Conservation (phyloP, 2,329 filamentous ascomycete genomes). For the Colletotrichum lentis region DNA sequence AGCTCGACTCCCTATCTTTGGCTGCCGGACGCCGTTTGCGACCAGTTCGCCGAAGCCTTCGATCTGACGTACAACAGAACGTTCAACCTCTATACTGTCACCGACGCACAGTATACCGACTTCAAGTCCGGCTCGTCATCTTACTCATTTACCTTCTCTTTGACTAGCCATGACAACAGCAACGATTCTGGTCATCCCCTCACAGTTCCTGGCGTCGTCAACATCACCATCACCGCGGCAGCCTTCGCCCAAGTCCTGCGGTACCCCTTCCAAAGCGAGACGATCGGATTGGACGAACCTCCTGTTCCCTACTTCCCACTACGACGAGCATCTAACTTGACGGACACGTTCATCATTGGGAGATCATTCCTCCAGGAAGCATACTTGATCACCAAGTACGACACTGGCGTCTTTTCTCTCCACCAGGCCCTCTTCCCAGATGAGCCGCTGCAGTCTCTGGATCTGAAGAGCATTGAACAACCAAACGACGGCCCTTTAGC, state of each 20-base stretch:
- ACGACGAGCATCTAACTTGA: conserved; percentile 59
- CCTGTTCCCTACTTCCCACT: conserved; percentile 72
- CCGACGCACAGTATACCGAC: conserved; percentile 61
- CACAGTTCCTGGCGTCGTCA: conserved; percentile 60
- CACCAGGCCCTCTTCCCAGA: conserved; percentile 64
- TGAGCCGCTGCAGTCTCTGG: conserved; percentile 51
- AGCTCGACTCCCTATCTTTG: conserved; percentile 71
- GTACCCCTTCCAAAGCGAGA: conserved; percentile 57
- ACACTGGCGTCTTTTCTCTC: conserved; percentile 61
- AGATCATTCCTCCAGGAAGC: conserved; percentile 76
- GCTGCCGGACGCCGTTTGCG: conserved; percentile 68
- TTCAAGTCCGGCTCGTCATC: conserved; percentile 53
- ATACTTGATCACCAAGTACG: conserved; percentile 66
- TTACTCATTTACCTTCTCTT: conserved; percentile 64
- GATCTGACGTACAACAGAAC: conserved; percentile 71
- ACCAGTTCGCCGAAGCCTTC: conserved; percentile 69
- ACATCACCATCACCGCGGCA: conserved; percentile 62
- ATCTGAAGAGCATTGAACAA: conserved; percentile 53
- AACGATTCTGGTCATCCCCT: conserved; percentile 61
- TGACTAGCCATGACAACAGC: conserved; percentile 64
- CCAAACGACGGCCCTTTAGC: conserved; percentile 57
- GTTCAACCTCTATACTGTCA: conserved; percentile 71
- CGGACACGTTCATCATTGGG: conserved; percentile 65
- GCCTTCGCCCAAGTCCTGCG: conserved; percentile 61
- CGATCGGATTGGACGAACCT: conserved; percentile 55